Base-by-base conservation (phyloP, 2,329 filamentous ascomycete species). In the Rasamsonia emersonii region DNA sequence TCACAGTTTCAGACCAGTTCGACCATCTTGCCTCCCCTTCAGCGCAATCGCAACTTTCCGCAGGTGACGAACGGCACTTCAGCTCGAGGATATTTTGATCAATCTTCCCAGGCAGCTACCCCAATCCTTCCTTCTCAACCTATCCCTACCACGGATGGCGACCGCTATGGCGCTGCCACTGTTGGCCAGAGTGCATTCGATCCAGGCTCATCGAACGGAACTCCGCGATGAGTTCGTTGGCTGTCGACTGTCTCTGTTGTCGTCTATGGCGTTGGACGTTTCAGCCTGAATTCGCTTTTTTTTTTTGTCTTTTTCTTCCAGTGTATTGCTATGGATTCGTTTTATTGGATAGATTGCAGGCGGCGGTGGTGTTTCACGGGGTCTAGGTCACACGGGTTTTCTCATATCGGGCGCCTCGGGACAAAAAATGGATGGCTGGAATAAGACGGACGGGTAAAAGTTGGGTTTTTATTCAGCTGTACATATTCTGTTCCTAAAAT, bases 121-220 rank as follows among this genome's bases (percentile, higher is more conserved):
- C 50, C 55, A 9, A 51, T 59, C 24, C 45, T 59, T 27, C 54
- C 54, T 18, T 58, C 54, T 21, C 54, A 58, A 33, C 42, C 44
- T 9, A 50, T 57, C 36, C 44, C 36, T 33, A 31, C 42, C 11
- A 49, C 45, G 18, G 53, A 56, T 34, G 43, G 44, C 27, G 53
- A 56, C 41, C 52, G 53, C 37, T 56, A 49, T 42, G 46, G 49
- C 37, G 35, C 49, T 19, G 38, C 42, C 25, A 39, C 50, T 28
- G 48, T n/a, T 8, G 28, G 45, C 23, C 44, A 49, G 27, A 24
- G 44, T 17, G 38, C 42, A 28, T 55, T 49, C 40, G 51, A 56
- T 21, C 50, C 53, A 21, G 50, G 42, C 24, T 55, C 54, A 32
- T 32, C 46, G 20, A 50, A 50, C 43, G 54, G 51, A 20, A 54